Conservation (phyloP, 495 filamentous ascomycete species). For the Aspergillus mulundensis region DNA sequence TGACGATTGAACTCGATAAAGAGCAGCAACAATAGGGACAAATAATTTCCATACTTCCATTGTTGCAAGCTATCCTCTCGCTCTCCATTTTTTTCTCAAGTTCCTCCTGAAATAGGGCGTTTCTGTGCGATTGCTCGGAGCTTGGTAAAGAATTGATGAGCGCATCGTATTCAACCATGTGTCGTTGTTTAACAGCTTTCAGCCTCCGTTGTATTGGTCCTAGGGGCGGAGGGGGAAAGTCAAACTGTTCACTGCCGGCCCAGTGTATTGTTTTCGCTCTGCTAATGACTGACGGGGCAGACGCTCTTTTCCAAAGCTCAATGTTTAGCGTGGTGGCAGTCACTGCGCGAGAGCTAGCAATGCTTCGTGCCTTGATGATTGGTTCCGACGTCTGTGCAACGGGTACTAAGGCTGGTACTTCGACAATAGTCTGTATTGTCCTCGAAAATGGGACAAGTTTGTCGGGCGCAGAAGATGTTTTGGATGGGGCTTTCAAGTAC, state of each 20-base stretch:
- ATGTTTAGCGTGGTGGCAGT: constrained; percentile 6
- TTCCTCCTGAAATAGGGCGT: neutral
- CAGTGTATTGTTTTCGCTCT: neutral
- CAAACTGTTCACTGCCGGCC: neutral
- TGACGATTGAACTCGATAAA: constrained; percentile 3
- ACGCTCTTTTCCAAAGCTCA: constrained; percentile 4
- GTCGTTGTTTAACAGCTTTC: neutral
- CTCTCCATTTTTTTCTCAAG: neutral
- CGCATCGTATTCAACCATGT: neutral
- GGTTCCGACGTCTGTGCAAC: neutral
- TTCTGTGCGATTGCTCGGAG: neutral
- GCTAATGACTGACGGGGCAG: constrained; percentile 4
- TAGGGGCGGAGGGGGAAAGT: neutral
- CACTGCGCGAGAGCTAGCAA: neutral
- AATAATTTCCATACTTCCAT: constrained; percentile 10
- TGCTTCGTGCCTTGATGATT: neutral
- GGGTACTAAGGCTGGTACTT: neutral
- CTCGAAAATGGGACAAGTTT: neutral
- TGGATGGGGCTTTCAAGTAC: constrained; percentile 1
- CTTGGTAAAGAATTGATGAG: neutral
- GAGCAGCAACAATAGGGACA: constrained; percentile 13
- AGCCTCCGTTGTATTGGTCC: neutral
- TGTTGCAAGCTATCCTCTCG: neutral
- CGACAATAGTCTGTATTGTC: neutral
- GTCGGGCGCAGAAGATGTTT: neutral